phyloP scores from a whole-genome alignment of 495 filamentous ascomycete genomes.

The Hypoxylon lienhwacheense region DNA sequence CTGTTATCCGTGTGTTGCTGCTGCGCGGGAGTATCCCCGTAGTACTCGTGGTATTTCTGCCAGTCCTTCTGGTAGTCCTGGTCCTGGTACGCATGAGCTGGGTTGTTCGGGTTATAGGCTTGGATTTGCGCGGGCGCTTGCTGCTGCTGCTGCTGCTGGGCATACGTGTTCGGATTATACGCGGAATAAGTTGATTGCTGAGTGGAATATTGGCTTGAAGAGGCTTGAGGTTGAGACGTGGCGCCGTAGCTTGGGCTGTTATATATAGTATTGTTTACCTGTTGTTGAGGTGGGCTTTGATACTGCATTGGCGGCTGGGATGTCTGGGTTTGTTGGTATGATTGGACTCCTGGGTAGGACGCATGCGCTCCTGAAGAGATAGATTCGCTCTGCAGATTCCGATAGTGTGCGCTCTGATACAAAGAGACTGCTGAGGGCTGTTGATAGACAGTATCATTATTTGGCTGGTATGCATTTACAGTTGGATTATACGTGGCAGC shows the following conservation, averaged over 20 bases:
- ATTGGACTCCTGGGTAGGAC: constrained; percentile 20
- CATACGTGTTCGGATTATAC: constrained; percentile 33
- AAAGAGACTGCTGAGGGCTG: constrained; percentile 1
- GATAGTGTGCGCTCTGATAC: constrained; percentile 8
- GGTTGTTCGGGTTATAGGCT: constrained; percentile 7
- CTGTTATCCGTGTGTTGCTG: constrained; percentile 20
- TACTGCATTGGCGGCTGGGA: constrained; percentile 8
- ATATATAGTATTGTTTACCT: constrained; percentile 10
- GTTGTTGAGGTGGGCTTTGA: constrained; percentile 23
- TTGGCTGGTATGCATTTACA: constrained; percentile 19
- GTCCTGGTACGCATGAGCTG: constrained; percentile 10
- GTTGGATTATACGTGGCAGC: constrained; percentile 6
- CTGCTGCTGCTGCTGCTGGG: constrained; percentile 15
- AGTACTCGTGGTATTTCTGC: constrained; percentile 31
- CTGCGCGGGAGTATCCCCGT: constrained; percentile 16
- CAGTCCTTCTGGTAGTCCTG: constrained; percentile 32
- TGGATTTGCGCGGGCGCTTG: constrained; percentile 6
- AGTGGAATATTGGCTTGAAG: constrained; percentile 18
- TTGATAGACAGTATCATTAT: background rate
- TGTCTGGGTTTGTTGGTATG: constrained; percentile 29
- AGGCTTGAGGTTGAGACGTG: constrained; percentile 4
- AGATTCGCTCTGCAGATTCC: background rate
- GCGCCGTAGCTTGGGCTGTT: constrained; percentile 13
- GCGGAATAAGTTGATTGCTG: constrained; percentile 23
- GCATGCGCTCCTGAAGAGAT: constrained; percentile 6